A percentile compares a stretch with the other conserved stretches of the same genome.
Conservation (phyloP, 75 land plant genomes). For the Pinus tabuliformis region DNA sequence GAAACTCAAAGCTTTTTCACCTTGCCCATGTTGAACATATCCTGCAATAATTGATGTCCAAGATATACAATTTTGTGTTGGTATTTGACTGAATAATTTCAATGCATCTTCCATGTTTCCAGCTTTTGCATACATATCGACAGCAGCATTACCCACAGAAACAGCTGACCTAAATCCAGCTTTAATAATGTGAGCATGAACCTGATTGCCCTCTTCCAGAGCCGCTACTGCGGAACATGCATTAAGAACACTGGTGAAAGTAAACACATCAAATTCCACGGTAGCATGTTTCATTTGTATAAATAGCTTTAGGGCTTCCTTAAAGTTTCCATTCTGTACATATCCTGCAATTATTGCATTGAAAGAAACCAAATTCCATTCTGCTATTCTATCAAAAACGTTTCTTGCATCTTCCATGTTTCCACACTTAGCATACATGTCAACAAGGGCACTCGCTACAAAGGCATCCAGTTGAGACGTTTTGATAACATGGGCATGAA, state of each 20-base stretch:
- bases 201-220: neutral
- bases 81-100: slow-evolving; percentile 38
- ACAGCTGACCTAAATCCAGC: slow-evolving; percentile 1
- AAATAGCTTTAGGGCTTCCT: slow-evolving; percentile 7
- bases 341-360: slow-evolving; percentile 16
- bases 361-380: slow-evolving; percentile 8
- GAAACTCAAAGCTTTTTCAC: slow-evolving; percentile 31
- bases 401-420: slow-evolving; percentile 6
- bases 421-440: slow-evolving; percentile 12
- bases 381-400: slow-evolving; percentile 9
- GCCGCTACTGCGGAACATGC: slow-evolving; percentile 8
- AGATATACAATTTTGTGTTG: slow-evolving; percentile 39
- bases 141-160: neutral
- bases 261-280: neutral
- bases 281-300: slow-evolving; percentile 6
- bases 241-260: slow-evolving; percentile 7
- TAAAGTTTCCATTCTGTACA: neutral
- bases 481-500: slow-evolving; percentile 41
- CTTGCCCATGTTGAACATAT: slow-evolving; percentile 20
- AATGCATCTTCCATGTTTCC: slow-evolving; percentile 25
- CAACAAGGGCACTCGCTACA: slow-evolving; percentile 19
- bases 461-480: slow-evolving; percentile 22
- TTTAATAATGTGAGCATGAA: slow-evolving; percentile 8
- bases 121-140: neutral
- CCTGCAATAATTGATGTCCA: slow-evolving; percentile 49